Conservation (phyloP, 352 stramenopile species). For the Pythium brachiatum region DNA sequence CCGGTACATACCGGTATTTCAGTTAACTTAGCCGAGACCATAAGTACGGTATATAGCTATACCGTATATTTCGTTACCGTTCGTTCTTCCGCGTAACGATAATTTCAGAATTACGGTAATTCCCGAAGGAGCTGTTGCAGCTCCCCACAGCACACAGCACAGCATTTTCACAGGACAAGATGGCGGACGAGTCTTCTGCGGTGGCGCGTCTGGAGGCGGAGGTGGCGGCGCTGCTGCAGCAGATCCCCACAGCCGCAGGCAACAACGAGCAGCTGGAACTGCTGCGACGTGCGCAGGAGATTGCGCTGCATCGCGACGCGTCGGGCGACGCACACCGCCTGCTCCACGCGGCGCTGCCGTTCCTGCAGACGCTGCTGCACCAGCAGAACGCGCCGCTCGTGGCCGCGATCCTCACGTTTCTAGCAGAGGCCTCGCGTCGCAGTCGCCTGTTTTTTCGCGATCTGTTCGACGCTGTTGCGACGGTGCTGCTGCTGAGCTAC, state of each 20-base stretch:
- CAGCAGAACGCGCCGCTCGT: constrained; percentile 63
- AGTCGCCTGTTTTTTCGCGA: constrained; percentile 26
- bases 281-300: constrained; percentile 65
- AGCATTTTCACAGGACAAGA: constrained; percentile 3
- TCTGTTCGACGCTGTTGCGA: constrained; percentile 54
- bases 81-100: too few relatives aligned
- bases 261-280: constrained; percentile 57
- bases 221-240: constrained; percentile 51
- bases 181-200: constrained; percentile 26
- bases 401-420: constrained; percentile 46
- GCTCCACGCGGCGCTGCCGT: constrained; percentile 40
- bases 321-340: constrained; percentile 35
- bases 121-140: neutral
- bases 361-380: constrained; percentile 47
- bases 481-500: constrained; percentile 65
- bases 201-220: constrained; percentile 32
- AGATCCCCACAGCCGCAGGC: constrained; percentile 33
- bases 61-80: too few relatives aligned
- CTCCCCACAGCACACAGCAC: too few relatives aligned
- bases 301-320: constrained; percentile 55
- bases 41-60: neutral
- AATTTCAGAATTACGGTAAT: constrained; percentile 13
- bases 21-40: constrained; percentile 3
- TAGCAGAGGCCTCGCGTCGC: constrained; percentile 33
- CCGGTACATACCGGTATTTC: constrained; percentile 14